Evolutionary conservation across 805 yeast species (phyloP), one percentile per base, ranked within the genome.

Genomic region (Yarrowia keelungensis): DNA sequence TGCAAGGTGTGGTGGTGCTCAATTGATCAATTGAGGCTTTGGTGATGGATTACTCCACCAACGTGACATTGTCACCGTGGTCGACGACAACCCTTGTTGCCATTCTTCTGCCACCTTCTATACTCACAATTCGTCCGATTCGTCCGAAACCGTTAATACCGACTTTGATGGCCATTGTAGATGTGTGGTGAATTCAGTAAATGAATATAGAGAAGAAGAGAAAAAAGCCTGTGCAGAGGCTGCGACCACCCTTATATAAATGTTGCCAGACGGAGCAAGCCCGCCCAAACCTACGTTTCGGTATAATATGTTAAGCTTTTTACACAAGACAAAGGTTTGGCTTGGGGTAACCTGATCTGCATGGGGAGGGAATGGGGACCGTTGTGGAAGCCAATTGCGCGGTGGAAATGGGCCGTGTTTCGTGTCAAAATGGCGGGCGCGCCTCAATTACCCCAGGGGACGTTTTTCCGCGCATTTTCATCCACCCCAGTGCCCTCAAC

Each of bases 61-160:
- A 19, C n/a, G 39, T 38, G 39, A 38, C 16, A 42, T 12, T n/a
- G 19, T 8, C 32, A 19, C 10, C n/a, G n/a, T 46, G 32, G 26
- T 41, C 50, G 22, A 22, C 35, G 50, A 19, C 32, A 22, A 11
- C 15, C 5, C 47, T 7, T 45, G 12, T 45, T 41, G n/a, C 32
- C 32, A 26, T 26, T 26, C 32, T 4, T 38, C 12, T 58, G 43
- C 64, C 41, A 58, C 64, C 64, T 58, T 58, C 64, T 35, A 32
- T 54, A 59, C 65, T 59, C 65, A 59, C 97, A 75, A 91, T 86
- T 83, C 97, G 91, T 74, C 97, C 97, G 78, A 91, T 91, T 83
- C 97, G 89, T 77, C 97, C 97, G 89, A 91, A 91, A 76, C 97
- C 97, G 87, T 91, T 91, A 80, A 91, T 91, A 83, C 97, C 97